A percentile compares a stretch with the other conserved stretches of the same genome.
phyloP scores from a whole-genome alignment of 345 rosid species.

The Eucalyptus erythrocorys region DNA sequence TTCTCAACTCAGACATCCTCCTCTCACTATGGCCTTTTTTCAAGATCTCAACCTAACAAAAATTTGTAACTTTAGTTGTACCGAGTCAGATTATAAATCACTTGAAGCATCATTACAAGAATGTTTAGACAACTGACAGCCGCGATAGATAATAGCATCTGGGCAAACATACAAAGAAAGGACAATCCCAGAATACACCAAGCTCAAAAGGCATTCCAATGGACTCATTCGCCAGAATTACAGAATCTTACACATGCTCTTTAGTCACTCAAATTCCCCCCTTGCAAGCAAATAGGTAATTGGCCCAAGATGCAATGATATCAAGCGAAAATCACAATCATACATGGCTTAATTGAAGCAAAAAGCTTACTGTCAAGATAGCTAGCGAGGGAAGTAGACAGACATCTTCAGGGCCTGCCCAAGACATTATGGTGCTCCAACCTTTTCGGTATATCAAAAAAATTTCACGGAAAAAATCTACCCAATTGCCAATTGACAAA shows the following conservation, averaged over 20 bases:
- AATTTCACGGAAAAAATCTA: slow-evolving; percentile 11
- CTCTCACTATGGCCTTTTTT: background rate
- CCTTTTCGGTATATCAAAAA: slow-evolving; percentile 21
- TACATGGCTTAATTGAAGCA: background rate
- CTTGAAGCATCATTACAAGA: background rate
- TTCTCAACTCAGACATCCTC: background rate
- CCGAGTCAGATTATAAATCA: background rate
- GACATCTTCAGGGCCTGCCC: slow-evolving; percentile 75
- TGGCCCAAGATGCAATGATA: background rate
- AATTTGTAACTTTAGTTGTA: too few species aligned
- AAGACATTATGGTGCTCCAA: slow-evolving; percentile 41
- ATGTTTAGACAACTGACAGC: background rate
- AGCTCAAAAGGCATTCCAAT: background rate
- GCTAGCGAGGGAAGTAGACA: slow-evolving; percentile 62
- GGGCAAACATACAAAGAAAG: background rate
- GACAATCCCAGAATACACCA: background rate
- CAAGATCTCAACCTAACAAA: background rate
- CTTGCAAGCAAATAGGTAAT: background rate
- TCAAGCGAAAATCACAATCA: background rate
- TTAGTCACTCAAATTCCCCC: background rate
- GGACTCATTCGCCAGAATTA: too few species aligned
- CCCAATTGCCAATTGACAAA: slow-evolving; percentile 6
- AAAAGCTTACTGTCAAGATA: slow-evolving; percentile 64
- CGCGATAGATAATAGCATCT: background rate
- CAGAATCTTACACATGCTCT: background rate